Base-by-base conservation (phyloP, 331 rosid species). In the Rosa hybrid region DNA sequence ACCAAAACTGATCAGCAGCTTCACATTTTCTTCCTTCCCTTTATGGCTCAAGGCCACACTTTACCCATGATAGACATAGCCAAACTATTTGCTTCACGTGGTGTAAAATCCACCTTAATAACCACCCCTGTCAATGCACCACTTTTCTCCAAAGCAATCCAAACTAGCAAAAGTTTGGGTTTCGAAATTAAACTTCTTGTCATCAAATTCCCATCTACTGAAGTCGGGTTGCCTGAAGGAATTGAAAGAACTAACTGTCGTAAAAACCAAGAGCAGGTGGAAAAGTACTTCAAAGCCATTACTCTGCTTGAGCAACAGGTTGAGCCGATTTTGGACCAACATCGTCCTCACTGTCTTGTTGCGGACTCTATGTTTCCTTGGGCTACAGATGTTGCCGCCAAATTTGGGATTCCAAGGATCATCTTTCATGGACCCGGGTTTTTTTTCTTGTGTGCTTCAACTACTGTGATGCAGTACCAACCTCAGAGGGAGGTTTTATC, bases 301-400 rank as follows among this genome's bases (percentile, higher is more conserved):
- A 3, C 4, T 7, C 9, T 63, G 77, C 79, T 85, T 12, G 45
- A 51, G 49, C 56, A 39, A 7, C 83, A 71, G 14, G 12, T 84
- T 4, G 84, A 84, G 64, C 57, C 81, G 44, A 65, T 84, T 2
- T 8, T 89, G 7, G 64, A 41, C 3, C 77, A 34, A 34, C 39
- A 83, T 14, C 50, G 51, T 0, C 89, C 92, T 0, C 25, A 86
- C 56, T 86, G 89, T 34, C 12, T 90, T 2, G 72, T 90, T 56
- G 63, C 88, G 0, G 88, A 80, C 57, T 14, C 23, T 18, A 75
- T 83, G 25, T 88, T 65, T 57, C 87, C 84, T 0, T 88, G 92
- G 92, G 83, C 89, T 0, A 86, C 86, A 0, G 84, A 82, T 49
- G 86, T 81, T 25, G 88, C 90, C 3, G 83, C 83, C 3, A 86